Evolutionary conservation across 306 rosid species (phyloP).

Genomic region (Vigna unguiculata): DNA sequence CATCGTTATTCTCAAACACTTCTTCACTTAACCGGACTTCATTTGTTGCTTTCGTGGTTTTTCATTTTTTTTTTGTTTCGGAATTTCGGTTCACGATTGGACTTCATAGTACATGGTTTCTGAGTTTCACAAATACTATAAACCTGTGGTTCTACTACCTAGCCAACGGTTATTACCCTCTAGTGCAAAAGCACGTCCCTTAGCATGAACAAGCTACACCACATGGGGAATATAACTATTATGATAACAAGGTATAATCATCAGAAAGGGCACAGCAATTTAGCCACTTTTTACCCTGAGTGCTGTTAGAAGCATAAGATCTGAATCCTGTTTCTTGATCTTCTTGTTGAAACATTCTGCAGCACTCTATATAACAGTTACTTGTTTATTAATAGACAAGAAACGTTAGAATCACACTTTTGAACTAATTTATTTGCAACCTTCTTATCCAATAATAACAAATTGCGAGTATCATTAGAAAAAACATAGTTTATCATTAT

Average conservation of each 20-base stretch:
- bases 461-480: background rate
- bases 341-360: background rate
- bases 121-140: background rate
- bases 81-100: slow-evolving; percentile 19
- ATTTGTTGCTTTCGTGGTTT: background rate
- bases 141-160: background rate
- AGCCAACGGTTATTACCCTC: background rate
- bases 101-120: background rate
- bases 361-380: background rate
- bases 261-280: slow-evolving; percentile 22
- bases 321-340: slow-evolving; percentile 7
- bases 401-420: background rate
- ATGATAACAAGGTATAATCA: slow-evolving; percentile 24
- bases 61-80: background rate
- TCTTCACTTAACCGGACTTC: background rate
- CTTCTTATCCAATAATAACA: background rate
- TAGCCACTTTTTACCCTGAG: background rate
- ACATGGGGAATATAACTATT: slow-evolving; percentile 37
- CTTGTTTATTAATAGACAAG: background rate
- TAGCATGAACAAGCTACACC: slow-evolving; percentile 22
- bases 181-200: slow-evolving; percentile 28
- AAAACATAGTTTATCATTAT: too few relatives aligned
- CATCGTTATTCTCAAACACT: background rate
- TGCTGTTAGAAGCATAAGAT: slow-evolving; percentile 32
- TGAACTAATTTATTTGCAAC: background rate